phyloP scores from a whole-genome alignment of 2,329 filamentous ascomycete genomes.

The Helotiales sp. region DNA sequence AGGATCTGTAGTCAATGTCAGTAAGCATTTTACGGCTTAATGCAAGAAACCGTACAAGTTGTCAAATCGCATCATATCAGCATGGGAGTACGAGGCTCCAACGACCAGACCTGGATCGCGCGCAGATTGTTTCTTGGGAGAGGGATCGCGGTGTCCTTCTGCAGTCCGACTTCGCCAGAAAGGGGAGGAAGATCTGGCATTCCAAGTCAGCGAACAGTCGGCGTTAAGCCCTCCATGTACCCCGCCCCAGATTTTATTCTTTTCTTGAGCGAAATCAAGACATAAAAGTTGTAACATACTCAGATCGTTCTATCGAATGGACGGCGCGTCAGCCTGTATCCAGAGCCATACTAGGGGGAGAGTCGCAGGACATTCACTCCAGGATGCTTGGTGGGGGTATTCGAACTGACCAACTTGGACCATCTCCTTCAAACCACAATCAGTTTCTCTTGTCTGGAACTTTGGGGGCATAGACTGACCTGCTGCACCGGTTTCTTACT shows the following conservation, averaged over 20 bases:
- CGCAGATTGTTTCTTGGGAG: conserved; percentile 54
- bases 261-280: neutral
- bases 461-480: conserved; percentile 55
- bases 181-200: conserved; percentile 76
- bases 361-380: neutral
- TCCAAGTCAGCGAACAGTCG: conserved; percentile 31
- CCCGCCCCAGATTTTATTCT: conserved; percentile 9
- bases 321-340: conserved; percentile 28
- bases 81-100: conserved; percentile 94
- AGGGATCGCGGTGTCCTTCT: conserved; percentile 59
- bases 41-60: conserved; percentile 63
- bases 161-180: conserved; percentile 76
- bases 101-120: conserved; percentile 77
- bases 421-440: conserved; percentile 78
- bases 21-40: neutral
- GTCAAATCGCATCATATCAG: conserved; percentile 89
- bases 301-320: conserved; percentile 59
- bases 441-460: conserved; percentile 29
- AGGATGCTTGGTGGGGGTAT: conserved; percentile 31
- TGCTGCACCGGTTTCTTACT: conserved; percentile 74
- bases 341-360: neutral
- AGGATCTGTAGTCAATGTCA: conserved; percentile 52
- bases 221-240: neutral
- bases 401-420: conserved; percentile 92
- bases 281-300: conserved; percentile 54